These are phyloP conservation scores for Pichia sp. DNA, from an alignment of 1,139 yeast genomes.

Conservation along the genomic window DNA sequence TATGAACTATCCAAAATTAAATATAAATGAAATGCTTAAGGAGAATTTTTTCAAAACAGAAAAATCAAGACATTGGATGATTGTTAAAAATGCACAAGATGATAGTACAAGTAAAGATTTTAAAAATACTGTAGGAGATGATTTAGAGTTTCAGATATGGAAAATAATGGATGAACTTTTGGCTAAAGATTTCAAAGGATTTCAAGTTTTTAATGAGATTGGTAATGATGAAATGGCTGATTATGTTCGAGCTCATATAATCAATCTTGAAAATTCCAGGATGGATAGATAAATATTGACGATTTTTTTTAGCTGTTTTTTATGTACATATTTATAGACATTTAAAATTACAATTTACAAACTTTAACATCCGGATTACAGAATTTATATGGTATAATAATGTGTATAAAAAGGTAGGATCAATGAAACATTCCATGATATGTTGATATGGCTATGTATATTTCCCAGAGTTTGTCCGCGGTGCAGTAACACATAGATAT, in stretches of 20 bases:
- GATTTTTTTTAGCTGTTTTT: no score
- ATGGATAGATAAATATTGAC: neutral
- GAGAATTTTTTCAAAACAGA: constrained; percentile 17
- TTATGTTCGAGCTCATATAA: constrained; percentile 15
- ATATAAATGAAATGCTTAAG: constrained; percentile 17
- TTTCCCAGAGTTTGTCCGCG: no score
- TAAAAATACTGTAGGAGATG: constrained; percentile 17
- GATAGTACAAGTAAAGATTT: constrained; percentile 18
- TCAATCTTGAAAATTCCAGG: constrained; percentile 1
- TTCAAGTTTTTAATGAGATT: constrained; percentile 18
- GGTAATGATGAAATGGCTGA: constrained; percentile 26
- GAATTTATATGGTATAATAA: no score
- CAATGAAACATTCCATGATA: no score
- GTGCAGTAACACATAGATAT: no score
- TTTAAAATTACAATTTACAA: no score
- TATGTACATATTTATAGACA: no score
- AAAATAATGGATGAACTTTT: constrained; percentile 20
- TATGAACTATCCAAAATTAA: constrained; percentile 27
- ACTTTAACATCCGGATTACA: no score
- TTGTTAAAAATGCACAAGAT: constrained; percentile 25
- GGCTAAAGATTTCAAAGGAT: constrained; percentile 23
- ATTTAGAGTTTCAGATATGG: constrained; percentile 26
- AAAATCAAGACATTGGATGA: constrained; percentile 22
- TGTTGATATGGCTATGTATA: no score
- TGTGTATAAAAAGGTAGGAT: no score